Conservation (phyloP, 305 asterid genomes). For the Fraxinus angustifolia region DNA sequence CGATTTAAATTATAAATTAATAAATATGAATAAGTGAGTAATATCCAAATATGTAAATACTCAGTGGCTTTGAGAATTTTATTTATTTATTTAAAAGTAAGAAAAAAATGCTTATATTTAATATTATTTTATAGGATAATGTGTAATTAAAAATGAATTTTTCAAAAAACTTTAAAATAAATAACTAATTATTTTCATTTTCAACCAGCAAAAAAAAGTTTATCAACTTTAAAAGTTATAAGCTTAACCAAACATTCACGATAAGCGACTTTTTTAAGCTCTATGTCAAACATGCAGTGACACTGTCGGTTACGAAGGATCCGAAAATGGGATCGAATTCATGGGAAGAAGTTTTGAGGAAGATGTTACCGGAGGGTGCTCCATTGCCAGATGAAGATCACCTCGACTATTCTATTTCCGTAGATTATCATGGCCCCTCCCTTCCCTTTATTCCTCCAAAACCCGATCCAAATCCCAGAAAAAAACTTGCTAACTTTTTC, state of each 20-base stretch:
- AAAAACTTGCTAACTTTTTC: constrained; percentile 27
- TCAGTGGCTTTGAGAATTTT: background rate
- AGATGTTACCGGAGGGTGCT: constrained; percentile 66
- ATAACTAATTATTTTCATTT: background rate
- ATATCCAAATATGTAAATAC: background rate
- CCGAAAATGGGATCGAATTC: constrained; percentile 21
- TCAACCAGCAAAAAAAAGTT: background rate
- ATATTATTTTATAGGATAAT: too few species aligned
- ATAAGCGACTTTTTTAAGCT: background rate
- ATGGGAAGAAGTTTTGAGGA: constrained; percentile 46
- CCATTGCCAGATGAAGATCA: constrained; percentile 62
- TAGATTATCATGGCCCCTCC: constrained; percentile 54
- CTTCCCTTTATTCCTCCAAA: constrained; percentile 34
- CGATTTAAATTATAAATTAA: too few species aligned
- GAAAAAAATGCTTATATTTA: background rate
- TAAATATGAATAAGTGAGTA: too few species aligned
- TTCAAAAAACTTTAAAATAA: too few species aligned
- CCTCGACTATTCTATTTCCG: constrained; percentile 64
- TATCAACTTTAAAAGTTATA: background rate
- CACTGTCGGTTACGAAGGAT: constrained; percentile 16
- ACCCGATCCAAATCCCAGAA: constrained; percentile 22
- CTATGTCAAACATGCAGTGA: background rate
- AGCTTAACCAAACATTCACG: background rate
- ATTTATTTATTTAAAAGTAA: too few species aligned
- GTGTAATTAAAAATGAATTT: too few species aligned